phyloP scores from a whole-genome alignment of 2,329 filamentous ascomycete genomes.

The Shiraia sp. region DNA sequence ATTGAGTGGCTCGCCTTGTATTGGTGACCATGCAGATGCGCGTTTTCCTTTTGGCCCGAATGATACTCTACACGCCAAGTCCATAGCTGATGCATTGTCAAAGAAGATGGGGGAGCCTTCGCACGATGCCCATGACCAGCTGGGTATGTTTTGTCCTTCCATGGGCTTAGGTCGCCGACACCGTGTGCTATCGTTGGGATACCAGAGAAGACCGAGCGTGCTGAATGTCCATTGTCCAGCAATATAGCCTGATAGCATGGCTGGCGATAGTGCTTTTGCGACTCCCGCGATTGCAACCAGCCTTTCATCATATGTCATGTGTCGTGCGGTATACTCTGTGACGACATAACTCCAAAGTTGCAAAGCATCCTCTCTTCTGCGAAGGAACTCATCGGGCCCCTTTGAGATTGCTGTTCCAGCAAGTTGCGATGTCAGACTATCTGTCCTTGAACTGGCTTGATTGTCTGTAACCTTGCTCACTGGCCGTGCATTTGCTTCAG shows the following conservation, averaged over 20 bases:
- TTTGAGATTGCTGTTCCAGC: slow-evolving; percentile 31
- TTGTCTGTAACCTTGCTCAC: slow-evolving; percentile 11
- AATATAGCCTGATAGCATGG: slow-evolving; percentile 37
- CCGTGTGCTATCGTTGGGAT: slow-evolving; percentile 34
- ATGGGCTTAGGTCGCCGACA: slow-evolving; percentile 27
- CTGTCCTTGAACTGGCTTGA: slow-evolving; percentile 21
- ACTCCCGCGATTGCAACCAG: slow-evolving; percentile 36
- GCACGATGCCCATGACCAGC: slow-evolving; percentile 43
- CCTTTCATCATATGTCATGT: slow-evolving; percentile 40
- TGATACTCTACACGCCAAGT: slow-evolving; percentile 36
- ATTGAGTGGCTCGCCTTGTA: slow-evolving; percentile 31
- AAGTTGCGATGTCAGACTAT: slow-evolving; percentile 35
- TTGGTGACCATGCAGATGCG: slow-evolving; percentile 33
- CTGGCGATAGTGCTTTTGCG: slow-evolving; percentile 30
- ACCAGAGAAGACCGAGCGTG: slow-evolving; percentile 41
- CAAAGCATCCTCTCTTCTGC: slow-evolving; percentile 31
- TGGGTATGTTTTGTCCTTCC: slow-evolving; percentile 29
- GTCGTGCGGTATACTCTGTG: slow-evolving; percentile 41
- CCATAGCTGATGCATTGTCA: slow-evolving; percentile 43
- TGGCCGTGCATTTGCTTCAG: slow-evolving; percentile 17
- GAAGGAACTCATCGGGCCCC: slow-evolving; percentile 15
- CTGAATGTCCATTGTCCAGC: slow-evolving; percentile 44
- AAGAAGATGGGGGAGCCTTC: slow-evolving; percentile 43
- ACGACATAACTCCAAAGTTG: slow-evolving; percentile 43
- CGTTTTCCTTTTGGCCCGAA: slow-evolving; percentile 30